phyloP scores from a whole-genome alignment of 257 asterid genomes.

The Nicotiana attenuata region DNA sequence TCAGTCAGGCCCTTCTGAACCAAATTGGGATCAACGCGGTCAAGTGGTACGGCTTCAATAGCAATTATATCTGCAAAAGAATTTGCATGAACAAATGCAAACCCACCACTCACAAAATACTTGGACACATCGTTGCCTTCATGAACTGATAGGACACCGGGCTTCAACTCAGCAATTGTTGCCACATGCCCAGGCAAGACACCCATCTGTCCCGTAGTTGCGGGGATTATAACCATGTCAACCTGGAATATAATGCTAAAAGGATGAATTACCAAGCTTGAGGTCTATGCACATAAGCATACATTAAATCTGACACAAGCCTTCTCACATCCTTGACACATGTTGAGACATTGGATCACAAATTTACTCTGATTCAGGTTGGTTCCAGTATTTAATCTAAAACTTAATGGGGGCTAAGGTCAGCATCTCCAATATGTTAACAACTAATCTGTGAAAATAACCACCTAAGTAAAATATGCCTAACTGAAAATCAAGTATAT shows the following conservation, averaged over 20 bases:
- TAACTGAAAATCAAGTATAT: not conserved
- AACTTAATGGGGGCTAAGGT: not conserved
- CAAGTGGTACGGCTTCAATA: constrained; percentile 67
- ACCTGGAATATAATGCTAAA: constrained; percentile 36
- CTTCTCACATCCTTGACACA: not conserved
- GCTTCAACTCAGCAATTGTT: constrained; percentile 81
- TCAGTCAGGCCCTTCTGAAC: constrained; percentile 69
- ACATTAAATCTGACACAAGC: not conserved
- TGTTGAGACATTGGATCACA: not conserved
- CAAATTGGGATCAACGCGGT: constrained; percentile 50
- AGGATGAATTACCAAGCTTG: not conserved
- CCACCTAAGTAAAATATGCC: not conserved
- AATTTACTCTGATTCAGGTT: not conserved
- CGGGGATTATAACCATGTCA: constrained; percentile 86
- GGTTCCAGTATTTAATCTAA: not conserved
- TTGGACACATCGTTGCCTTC: constrained; percentile 64
- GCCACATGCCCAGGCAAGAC: constrained; percentile 92
- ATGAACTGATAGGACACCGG: constrained; percentile 63
- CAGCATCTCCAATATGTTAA: not conserved
- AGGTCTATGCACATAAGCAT: not conserved
- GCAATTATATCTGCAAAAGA: constrained; percentile 70
- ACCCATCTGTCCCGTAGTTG: constrained; percentile 89
- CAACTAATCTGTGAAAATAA: not conserved
- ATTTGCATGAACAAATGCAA: constrained; percentile 75
- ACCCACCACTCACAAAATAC: constrained; percentile 71